These are phyloP conservation scores for Ochetophila trinervis DNA, from an alignment of 306 rosid genomes.

Conservation along the genomic window DNA sequence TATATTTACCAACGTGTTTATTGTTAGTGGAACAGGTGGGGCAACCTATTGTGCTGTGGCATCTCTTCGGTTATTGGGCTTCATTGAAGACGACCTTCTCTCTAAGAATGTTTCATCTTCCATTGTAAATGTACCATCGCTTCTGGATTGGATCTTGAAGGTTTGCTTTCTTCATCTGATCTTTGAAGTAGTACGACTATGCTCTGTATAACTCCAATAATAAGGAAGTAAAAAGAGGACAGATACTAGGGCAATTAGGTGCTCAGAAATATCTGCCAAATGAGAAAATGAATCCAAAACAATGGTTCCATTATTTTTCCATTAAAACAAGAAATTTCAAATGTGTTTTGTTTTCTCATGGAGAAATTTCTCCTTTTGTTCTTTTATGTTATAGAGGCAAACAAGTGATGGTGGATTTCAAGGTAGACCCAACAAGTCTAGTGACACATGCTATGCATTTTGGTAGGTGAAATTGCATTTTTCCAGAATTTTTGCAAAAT, in stretches of 20 bases:
- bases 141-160: slow-evolving; percentile 88
- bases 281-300: slow-evolving; percentile 19
- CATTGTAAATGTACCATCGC: slow-evolving; percentile 58
- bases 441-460: slow-evolving; percentile 90
- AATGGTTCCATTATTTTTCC: slow-evolving; percentile 11
- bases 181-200: slow-evolving; percentile 1
- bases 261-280: background rate
- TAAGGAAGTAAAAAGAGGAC: slow-evolving; percentile 3
- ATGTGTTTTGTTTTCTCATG: background rate
- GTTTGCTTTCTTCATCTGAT: slow-evolving; percentile 33
- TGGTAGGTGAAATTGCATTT: slow-evolving; percentile 50
- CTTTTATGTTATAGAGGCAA: slow-evolving; percentile 56
- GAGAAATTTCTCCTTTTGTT: slow-evolving; percentile 11
- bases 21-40: slow-evolving; percentile 82
- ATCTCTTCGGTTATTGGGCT: slow-evolving; percentile 86
- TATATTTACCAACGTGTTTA: slow-evolving; percentile 42
- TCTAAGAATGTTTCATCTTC: slow-evolving; percentile 43
- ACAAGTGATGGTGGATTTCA: slow-evolving; percentile 87
- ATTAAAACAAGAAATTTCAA: background rate
- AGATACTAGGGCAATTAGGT: background rate
- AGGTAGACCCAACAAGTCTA: slow-evolving; percentile 85
- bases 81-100: slow-evolving; percentile 64
- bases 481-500: slow-evolving; percentile 11
- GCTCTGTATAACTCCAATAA: slow-evolving; percentile 9
- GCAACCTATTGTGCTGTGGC: slow-evolving; percentile 86